phyloP scores from a whole-genome alignment of 257 asterid genomes.

The Salvia rosmarinus region DNA sequence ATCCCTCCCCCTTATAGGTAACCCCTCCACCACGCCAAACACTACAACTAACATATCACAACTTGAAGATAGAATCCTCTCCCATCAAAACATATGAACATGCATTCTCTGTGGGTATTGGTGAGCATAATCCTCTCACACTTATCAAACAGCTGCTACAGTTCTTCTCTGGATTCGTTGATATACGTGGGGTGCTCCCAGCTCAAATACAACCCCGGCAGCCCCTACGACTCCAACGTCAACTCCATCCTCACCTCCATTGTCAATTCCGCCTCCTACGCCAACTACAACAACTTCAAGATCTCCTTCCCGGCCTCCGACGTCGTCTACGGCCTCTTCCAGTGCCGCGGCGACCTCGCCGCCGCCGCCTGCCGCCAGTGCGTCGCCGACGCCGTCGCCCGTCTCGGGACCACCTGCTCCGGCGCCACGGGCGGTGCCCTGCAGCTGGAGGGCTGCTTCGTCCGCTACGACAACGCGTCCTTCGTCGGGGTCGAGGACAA shows the following conservation, averaged over 20 bases:
- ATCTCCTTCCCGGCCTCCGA: slow-evolving; percentile 71
- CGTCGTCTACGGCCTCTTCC: slow-evolving; percentile 69
- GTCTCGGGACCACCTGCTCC: slow-evolving; percentile 56
- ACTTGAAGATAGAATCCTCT: no score
- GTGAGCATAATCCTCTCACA: slow-evolving; percentile 5
- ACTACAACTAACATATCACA: no score
- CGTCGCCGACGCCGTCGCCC: slow-evolving; percentile 55
- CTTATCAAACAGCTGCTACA: slow-evolving; percentile 18
- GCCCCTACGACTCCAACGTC: slow-evolving; percentile 65
- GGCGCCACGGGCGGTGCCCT: slow-evolving; percentile 74
- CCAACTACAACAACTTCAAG: slow-evolving; percentile 75
- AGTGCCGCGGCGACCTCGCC: slow-evolving; percentile 82
- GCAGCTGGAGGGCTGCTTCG: slow-evolving; percentile 81
- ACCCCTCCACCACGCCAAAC: not conserved
- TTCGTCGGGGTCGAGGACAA: slow-evolving; percentile 73
- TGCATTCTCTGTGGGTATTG: slow-evolving; percentile 29
- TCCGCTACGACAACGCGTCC: slow-evolving; percentile 64
- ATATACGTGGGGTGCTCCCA: slow-evolving; percentile 76
- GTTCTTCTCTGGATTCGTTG: slow-evolving; percentile 44
- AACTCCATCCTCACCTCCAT: slow-evolving; percentile 69
- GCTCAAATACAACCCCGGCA: slow-evolving; percentile 52
- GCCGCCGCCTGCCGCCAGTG: slow-evolving; percentile 59
- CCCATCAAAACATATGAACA: not conserved
- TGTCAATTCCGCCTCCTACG: slow-evolving; percentile 60
- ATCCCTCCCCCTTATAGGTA: no score